Percentiles rank a stretch among this genome's conserved stretches.
phyloP scores from a whole-genome alignment of 495 filamentous ascomycete genomes.

The Penicillium salamii region DNA sequence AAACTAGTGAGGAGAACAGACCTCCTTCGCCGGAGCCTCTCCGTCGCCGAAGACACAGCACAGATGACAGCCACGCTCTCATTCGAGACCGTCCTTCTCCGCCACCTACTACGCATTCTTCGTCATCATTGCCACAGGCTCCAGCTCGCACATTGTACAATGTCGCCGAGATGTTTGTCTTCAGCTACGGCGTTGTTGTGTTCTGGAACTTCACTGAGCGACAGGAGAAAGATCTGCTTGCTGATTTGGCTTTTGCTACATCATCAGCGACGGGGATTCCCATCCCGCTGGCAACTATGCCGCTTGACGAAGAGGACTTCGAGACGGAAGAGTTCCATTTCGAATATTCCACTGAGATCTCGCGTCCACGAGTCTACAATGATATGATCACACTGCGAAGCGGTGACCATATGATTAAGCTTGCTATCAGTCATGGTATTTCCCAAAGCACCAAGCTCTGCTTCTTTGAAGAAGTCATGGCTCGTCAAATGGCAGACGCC shows the following conservation, averaged over 20 bases:
- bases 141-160: slow-evolving; percentile 58
- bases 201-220: slow-evolving; percentile 98
- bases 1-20: neutral
- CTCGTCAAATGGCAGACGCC: slow-evolving; percentile 85
- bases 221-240: slow-evolving; percentile 95
- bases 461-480: slow-evolving; percentile 97
- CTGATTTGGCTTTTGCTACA: slow-evolving; percentile 89
- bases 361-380: slow-evolving; percentile 88
- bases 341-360: slow-evolving; percentile 83
- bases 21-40: slow-evolving; percentile 10
- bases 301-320: slow-evolving; percentile 79
- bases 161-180: slow-evolving; percentile 97
- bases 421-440: slow-evolving; percentile 95
- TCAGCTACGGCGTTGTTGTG: slow-evolving; percentile 95
- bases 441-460: slow-evolving; percentile 95
- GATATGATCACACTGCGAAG: slow-evolving; percentile 98
- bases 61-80: slow-evolving; percentile 21
- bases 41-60: slow-evolving; percentile 27
- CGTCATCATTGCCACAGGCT: slow-evolving; percentile 21
- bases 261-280: slow-evolving; percentile 48
- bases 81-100: slow-evolving; percentile 18
- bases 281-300: slow-evolving; percentile 62
- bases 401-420: slow-evolving; percentile 97
- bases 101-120: slow-evolving; percentile 9
- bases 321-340: slow-evolving; percentile 99